Base-by-base conservation (phyloP, 257 asterid species). In the Fraxinus pennsylvanica region DNA sequence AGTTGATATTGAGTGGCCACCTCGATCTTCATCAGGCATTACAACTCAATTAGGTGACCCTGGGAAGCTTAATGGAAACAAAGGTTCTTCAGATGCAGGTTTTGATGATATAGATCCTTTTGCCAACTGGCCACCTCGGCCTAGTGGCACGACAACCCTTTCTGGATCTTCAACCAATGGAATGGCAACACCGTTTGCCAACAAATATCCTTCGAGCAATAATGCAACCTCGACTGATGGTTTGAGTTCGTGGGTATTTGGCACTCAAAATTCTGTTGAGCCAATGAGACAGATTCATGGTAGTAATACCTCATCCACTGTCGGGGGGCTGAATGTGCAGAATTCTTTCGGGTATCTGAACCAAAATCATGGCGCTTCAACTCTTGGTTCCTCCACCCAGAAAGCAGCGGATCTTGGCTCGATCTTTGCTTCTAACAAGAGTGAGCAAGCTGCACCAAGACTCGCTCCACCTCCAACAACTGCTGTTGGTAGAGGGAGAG, bases 1-100 rank as follows among this genome's bases (percentile, higher is more conserved):
- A 36, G 96, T 93, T 80, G 99, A 96, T 83, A 84, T 96, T 12
- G 98, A 96, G 83, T 96, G 99, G 99, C 99, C 98, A 52, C 97
- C 97, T 50, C 87, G 81, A 71, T 85, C 94, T 66, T 84, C 90
- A 30, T 83, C 88, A 57, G 86, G 80, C 52, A 69, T 61, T 39
- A 68, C 88, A 45, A 71, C 84, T 84, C 88, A 80, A 52, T 77
- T 82, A 27, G 90, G 87, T 52, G 80, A 77, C 80, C 65, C 35
- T 45, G 86, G 82, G 66, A 80, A 81, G 68, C 77, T 74, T 50
- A 83, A 73, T 54, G 97, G 84, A 79, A 86, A 83, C 81, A 91
- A 82, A 82, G 78, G 79, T 72, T 15, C 85, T 22, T 71, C 93
- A 43, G 81, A 73, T 80, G 47, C 93, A 36, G 82, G 82, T 82